phyloP scores from a whole-genome alignment of 2,329 filamentous ascomycete genomes.

The Sphaerulina vaccinii region DNA sequence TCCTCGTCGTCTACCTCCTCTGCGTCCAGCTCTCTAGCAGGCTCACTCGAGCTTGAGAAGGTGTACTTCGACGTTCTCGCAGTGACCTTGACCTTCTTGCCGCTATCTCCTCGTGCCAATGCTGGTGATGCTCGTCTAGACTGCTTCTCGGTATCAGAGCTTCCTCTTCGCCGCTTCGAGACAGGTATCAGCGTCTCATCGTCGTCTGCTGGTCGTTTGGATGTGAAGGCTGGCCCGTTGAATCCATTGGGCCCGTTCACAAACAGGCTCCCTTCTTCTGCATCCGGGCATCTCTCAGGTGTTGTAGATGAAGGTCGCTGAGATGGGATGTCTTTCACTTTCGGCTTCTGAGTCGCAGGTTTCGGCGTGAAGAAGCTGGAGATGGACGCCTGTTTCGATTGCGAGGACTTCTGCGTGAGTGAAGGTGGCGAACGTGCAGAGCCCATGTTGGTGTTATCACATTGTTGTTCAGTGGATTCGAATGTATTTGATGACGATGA shows the following conservation, averaged over 20 bases:
- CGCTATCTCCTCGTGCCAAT: background rate
- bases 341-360: constrained; percentile 29
- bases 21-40: constrained; percentile 41
- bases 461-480: background rate
- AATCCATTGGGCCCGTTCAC: constrained; percentile 27
- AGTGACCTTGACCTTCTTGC: constrained; percentile 40
- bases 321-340: constrained; percentile 17
- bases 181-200: constrained; percentile 19
- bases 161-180: constrained; percentile 22
- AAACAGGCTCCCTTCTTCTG: constrained; percentile 23
- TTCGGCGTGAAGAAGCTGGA: constrained; percentile 50
- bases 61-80: constrained; percentile 59
- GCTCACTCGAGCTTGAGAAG: constrained; percentile 52
- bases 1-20: constrained; percentile 51
- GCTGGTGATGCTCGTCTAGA: background rate
- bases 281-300: background rate
- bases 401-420: constrained; percentile 31
- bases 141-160: constrained; percentile 25
- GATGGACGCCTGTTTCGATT: constrained; percentile 75
- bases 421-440: constrained; percentile 8
- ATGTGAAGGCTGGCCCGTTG: constrained; percentile 6
- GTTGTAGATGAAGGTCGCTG: constrained; percentile 18
- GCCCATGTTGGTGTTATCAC: constrained; percentile 2
- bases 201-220: constrained; percentile 25
- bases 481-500: background rate